phyloP scores from a whole-genome alignment of 2,329 filamentous ascomycete genomes.

The Calonectria hawksworthii region DNA sequence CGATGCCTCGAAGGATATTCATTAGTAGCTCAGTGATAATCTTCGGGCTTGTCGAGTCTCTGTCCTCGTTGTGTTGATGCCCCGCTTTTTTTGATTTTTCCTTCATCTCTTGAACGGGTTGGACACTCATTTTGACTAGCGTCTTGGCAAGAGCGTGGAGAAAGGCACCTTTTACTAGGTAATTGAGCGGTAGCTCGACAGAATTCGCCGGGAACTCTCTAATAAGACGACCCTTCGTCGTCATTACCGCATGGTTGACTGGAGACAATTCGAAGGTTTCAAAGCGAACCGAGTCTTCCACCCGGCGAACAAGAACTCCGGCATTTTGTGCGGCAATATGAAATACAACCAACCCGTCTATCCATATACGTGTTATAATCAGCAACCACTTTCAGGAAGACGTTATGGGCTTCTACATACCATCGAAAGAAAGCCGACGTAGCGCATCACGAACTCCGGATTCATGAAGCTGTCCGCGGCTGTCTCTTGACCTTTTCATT shows the following conservation, averaged over 20 bases:
- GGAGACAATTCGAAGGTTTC: slow-evolving; percentile 36
- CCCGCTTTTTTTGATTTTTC: slow-evolving; percentile 54
- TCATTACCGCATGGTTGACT: slow-evolving; percentile 20
- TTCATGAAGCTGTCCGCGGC: slow-evolving; percentile 15
- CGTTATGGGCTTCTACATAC: not conserved
- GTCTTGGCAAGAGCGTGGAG: slow-evolving; percentile 39
- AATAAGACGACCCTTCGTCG: slow-evolving; percentile 25
- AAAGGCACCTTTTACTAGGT: slow-evolving; percentile 34
- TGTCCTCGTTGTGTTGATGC: slow-evolving; percentile 53
- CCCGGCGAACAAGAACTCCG: slow-evolving; percentile 27
- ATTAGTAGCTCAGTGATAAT: slow-evolving; percentile 65
- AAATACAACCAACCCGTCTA: slow-evolving; percentile 16
- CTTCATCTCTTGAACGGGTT: slow-evolving; percentile 39
- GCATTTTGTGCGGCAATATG: slow-evolving; percentile 34
- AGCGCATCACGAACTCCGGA: slow-evolving; percentile 4
- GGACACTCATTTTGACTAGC: slow-evolving; percentile 48
- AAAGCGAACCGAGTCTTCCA: slow-evolving; percentile 9
- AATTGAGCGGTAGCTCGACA: not conserved
- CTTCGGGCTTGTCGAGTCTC: slow-evolving; percentile 64
- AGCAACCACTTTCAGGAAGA: not conserved
- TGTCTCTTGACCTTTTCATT: slow-evolving; percentile 10
- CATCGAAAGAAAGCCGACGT: not conserved
- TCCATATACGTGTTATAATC: not conserved
- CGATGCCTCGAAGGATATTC: slow-evolving; percentile 55
- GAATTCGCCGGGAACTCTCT: slow-evolving; percentile 31